Evolutionary conservation across 169 alveolate genomes (phyloP).

Genomic region (Plasmodium vivax): DNA sequence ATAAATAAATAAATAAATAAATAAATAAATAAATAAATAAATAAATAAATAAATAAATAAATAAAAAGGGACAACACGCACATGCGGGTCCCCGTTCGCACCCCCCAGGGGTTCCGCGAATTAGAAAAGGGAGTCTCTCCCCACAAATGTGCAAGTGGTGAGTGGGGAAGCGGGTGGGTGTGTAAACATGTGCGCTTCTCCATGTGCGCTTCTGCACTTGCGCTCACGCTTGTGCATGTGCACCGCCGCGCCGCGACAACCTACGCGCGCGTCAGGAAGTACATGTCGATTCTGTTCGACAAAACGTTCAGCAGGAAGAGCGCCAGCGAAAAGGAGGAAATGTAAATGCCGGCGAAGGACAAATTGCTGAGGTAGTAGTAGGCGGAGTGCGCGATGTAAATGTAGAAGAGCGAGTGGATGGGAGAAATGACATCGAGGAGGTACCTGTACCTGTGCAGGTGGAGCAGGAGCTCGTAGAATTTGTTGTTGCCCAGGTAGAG

Average conservation of each 20-base stretch:
- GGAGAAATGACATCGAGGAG: constrained; percentile 61
- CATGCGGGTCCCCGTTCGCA: not conserved
- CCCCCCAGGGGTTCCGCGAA: not conserved
- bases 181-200: not conserved
- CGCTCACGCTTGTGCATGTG: not conserved
- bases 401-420: constrained; percentile 51
- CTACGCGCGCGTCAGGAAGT: constrained; percentile 11
- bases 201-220: not conserved
- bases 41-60: too few species aligned
- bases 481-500: constrained; percentile 65
- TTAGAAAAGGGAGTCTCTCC: not conserved
- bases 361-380: constrained; percentile 46
- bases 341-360: constrained; percentile 73
- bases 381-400: constrained; percentile 72
- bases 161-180: not conserved
- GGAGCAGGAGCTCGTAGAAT: constrained; percentile 40
- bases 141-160: not conserved
- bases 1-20: too few species aligned
- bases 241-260: not conserved
- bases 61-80: not conserved
- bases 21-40: not conserved
- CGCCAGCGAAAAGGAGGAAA: constrained; percentile 55
- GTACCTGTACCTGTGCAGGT: constrained; percentile 62
- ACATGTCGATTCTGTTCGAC: constrained; percentile 63
- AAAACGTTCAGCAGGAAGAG: constrained; percentile 24